A percentile compares a stretch with the other conserved stretches of the same genome.
phyloP scores from a whole-genome alignment of 2,329 filamentous ascomycete species.

The Emmonsiellopsis sp. region DNA sequence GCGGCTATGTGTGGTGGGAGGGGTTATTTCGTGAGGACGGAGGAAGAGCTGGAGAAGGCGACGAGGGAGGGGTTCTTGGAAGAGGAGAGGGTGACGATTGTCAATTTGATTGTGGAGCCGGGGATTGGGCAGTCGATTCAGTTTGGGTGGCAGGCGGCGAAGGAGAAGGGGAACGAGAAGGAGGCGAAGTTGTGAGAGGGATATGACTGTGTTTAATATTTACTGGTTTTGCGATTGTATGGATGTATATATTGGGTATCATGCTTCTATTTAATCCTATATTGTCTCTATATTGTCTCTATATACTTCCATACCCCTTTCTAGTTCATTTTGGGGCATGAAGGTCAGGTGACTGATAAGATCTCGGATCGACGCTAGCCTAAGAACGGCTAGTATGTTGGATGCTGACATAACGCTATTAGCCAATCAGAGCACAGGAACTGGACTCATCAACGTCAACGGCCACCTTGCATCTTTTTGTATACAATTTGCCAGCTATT shows the following conservation, averaged over 20 bases:
- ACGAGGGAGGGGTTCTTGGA: constrained; percentile 43
- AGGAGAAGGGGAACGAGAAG: constrained; percentile 14
- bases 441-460: too few relatives aligned
- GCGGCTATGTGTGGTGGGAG: constrained; percentile 47
- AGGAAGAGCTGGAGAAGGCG: constrained; percentile 44
- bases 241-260: background rate
- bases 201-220: background rate
- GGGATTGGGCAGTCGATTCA: constrained; percentile 35
- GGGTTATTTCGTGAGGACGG: constrained; percentile 43
- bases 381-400: too few relatives aligned
- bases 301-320: too few relatives aligned
- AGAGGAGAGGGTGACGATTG: constrained; percentile 38
- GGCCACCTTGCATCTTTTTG: constrained; percentile 1
- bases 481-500: too few relatives aligned
- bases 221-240: background rate
- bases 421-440: too few relatives aligned
- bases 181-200: constrained; percentile 17
- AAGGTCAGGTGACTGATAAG: background rate
- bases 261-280: background rate
- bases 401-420: too few relatives aligned
- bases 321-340: too few relatives aligned
- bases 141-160: constrained; percentile 28
- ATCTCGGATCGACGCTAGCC: background rate
- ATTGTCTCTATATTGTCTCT: background rate
- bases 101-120: constrained; percentile 49